Conservation (phyloP, 2,329 filamentous ascomycete species). For the Allantophomopsis cytisporea region DNA sequence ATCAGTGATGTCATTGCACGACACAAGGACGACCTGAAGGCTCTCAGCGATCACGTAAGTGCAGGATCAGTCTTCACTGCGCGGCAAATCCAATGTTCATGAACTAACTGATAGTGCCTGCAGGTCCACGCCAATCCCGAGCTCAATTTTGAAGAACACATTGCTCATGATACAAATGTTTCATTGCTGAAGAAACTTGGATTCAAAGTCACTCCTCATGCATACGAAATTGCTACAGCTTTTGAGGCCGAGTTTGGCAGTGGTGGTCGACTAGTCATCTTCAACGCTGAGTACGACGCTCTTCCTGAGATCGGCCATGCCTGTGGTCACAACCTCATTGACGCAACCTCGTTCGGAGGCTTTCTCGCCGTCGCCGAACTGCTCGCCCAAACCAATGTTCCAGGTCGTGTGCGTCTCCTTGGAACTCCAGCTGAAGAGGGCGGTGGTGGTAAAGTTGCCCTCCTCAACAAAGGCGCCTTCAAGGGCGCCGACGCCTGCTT, state of each 20-base stretch:
- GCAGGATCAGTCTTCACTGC: no score
- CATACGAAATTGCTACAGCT: constrained; percentile 35
- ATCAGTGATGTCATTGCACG: no score
- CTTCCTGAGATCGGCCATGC: constrained; percentile 26
- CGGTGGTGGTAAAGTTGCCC: constrained; percentile 22
- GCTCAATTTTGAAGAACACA: constrained; percentile 30
- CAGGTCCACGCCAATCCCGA: constrained; percentile 37
- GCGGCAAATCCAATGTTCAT: no score
- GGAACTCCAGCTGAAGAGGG: constrained; percentile 65
- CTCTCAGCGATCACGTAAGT: no score
- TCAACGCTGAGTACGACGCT: constrained; percentile 23
- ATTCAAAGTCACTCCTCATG: constrained; percentile 36
- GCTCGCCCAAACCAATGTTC: constrained; percentile 2
- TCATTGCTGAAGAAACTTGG: constrained; percentile 28
- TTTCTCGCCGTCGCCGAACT: constrained; percentile 17
- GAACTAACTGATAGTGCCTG: no score
- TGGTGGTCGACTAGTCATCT: constrained; percentile 26
- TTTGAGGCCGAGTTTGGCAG: constrained; percentile 31
- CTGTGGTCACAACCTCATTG: constrained; percentile 30
- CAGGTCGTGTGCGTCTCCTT: constrained; percentile 55
- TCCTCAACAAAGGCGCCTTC: constrained; percentile 30
- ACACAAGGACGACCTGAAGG: no score
- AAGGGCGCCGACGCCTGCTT: constrained; percentile 21
- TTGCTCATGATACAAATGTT: constrained; percentile 34
- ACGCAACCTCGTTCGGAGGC: constrained; percentile 21